Evolutionary conservation across 2,329 filamentous ascomycete genomes (phyloP).

Genomic region (Curvularia eragrostidis): DNA sequence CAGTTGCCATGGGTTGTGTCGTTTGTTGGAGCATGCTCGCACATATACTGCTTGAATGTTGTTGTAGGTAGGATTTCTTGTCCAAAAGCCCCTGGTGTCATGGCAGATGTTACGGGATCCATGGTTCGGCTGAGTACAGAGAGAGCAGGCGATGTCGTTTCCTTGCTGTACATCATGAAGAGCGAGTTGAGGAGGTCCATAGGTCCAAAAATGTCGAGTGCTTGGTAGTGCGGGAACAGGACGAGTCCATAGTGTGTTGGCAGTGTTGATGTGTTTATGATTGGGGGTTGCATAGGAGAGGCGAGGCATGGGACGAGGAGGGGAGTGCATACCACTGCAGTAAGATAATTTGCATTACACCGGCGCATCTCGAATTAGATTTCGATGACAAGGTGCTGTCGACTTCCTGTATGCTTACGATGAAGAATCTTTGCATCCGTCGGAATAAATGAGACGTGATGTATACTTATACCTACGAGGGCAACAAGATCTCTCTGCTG

Average conservation of each 20-base stretch:
- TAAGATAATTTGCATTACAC: neutral
- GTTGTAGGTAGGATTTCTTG: conserved; percentile 56
- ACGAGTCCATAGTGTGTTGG: conserved; percentile 37
- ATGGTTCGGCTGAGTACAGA: conserved; percentile 36
- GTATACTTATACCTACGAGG: neutral
- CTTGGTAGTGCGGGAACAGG: conserved; percentile 34
- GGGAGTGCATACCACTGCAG: conserved; percentile 19
- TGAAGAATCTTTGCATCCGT: neutral
- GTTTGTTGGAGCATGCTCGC: neutral
- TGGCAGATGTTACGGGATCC: conserved; percentile 36
- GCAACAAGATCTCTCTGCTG: neutral
- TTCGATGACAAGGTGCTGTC: neutral
- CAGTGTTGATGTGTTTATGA: conserved; percentile 32
- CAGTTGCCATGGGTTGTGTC: neutral
- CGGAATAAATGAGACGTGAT: neutral
- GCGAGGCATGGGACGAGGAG: conserved; percentile 18
- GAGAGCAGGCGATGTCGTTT: conserved; percentile 31
- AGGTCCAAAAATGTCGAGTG: conserved; percentile 52
- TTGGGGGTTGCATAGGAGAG: conserved; percentile 17
- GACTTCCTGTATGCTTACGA: neutral
- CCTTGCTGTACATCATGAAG: conserved; percentile 33
- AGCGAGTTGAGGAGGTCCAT: conserved; percentile 54
- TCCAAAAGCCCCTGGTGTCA: conserved; percentile 37
- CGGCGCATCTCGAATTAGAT: neutral
- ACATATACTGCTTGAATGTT: conserved; percentile 53